Evolutionary conservation across 1,139 yeast species (phyloP), one percentile per base, ranked within the genome.

Genomic region (Yamadazyma sp.): DNA sequence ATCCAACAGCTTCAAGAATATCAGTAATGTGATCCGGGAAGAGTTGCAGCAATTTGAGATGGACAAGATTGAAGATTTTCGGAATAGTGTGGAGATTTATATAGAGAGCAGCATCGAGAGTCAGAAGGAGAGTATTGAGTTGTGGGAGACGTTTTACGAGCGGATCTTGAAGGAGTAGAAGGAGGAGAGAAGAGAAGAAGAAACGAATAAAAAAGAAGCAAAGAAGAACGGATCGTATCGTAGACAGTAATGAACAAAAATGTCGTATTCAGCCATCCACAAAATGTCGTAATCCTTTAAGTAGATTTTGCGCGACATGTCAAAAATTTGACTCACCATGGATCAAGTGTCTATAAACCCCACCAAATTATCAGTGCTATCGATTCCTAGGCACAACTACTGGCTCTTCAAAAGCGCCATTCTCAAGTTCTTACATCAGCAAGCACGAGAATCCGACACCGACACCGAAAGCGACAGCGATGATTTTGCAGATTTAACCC

Each of bases 111-210:
- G 95, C 17, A 86, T 90, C 36, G 98, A 92, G 62, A 76, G 92
- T 13, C 98, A 92, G 59, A 94, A 92, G 64, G 97, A 89, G 59
- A 82, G 92, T 24, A 92, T 92, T 50, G 98, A 92, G 61, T 62
- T 87, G 23, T 92, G 97, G 95, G 97, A 92, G 62, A 86, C 96
- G 0, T 92, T 86, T 52, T 83, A 82, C 53, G 82, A 78, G 45
- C 56, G 70, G 25, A 20, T 13, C 3, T 27, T 27, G 12, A 27
- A 27, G 9, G 21, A 18, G 21, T 18, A 18, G 25, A 6, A 23
- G n/a, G 25, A 23, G 9, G 7, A n/a, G n/a, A n/a, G n/a, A n/a
- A n/a, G n/a, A n/a, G n/a, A n/a, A n/a, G n/a, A n/a, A n/a, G n/a
- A n/a, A n/a, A n/a, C n/a, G n/a, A n/a, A n/a, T n/a, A n/a, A n/a